phyloP scores from a whole-genome alignment of 176 grass and related monocot species.

The Juncus inflexus region DNA sequence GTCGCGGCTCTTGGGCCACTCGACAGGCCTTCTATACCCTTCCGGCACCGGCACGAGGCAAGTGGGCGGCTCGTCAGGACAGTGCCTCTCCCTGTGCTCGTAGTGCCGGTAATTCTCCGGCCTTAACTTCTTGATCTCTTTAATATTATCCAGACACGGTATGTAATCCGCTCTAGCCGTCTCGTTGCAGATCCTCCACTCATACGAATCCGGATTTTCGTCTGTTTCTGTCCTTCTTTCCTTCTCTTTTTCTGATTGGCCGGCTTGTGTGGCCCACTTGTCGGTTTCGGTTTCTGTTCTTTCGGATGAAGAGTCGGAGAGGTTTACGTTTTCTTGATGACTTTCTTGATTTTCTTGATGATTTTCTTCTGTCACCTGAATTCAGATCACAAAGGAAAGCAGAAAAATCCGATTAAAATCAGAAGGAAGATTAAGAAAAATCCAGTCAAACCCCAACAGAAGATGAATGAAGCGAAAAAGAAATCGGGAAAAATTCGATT shows the following conservation, averaged over 20 bases:
- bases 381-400: background rate
- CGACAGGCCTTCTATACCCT: conserved; percentile 58
- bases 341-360: conserved; percentile 14
- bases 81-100: conserved; percentile 82
- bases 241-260: conserved; percentile 65
- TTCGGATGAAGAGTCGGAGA: conserved; percentile 14
- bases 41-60: conserved; percentile 62
- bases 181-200: conserved; percentile 70
- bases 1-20: conserved; percentile 88
- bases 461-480: background rate
- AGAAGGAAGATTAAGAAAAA: too few species aligned
- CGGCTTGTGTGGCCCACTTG: conserved; percentile 61
- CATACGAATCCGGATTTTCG: conserved; percentile 17
- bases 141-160: conserved; percentile 87
- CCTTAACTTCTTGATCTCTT: conserved; percentile 77
- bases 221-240: conserved; percentile 44
- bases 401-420: too few species aligned
- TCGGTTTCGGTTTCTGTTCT: conserved; percentile 16
- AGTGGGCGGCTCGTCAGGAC: conserved; percentile 72
- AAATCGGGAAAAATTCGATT: background rate
- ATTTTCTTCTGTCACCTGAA: conserved; percentile 27
- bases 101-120: conserved; percentile 75
- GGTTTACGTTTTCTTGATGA: conserved; percentile 12
- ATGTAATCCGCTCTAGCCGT: conserved; percentile 75
- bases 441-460: too few species aligned